phyloP scores from a whole-genome alignment of 2,329 filamentous ascomycete genomes.

The Aspergillus melleus region DNA sequence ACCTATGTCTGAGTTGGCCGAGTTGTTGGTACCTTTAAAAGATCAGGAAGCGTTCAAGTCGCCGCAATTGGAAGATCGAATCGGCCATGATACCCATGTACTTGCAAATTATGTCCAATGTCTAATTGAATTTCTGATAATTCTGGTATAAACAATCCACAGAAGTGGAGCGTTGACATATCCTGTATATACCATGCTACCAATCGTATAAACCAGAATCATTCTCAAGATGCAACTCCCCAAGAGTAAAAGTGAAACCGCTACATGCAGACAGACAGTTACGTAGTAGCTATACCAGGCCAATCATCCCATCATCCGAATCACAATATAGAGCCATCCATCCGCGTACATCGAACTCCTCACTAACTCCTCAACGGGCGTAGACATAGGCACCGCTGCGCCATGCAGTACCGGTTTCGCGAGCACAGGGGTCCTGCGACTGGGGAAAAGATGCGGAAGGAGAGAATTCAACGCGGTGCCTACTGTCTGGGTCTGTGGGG shows the following conservation, averaged over 20 bases:
- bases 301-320: slow-evolving; percentile 64
- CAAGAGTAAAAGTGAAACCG: not conserved
- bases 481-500: slow-evolving; percentile 63
- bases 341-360: slow-evolving; percentile 83
- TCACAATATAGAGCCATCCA: slow-evolving; percentile 83
- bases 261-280: not conserved
- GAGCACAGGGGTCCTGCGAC: slow-evolving; percentile 76
- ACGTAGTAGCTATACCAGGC: not conserved
- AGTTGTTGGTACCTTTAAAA: no score
- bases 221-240: no score
- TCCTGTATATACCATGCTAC: no score
- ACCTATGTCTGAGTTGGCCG: no score
- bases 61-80: no score
- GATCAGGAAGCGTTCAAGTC: no score
- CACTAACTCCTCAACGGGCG: slow-evolving; percentile 79
- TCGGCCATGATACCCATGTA: no score
- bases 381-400: slow-evolving; percentile 74
- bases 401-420: slow-evolving; percentile 86
- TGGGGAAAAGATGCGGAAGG: slow-evolving; percentile 82
- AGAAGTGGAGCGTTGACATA: no score
- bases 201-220: no score
- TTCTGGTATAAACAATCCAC: no score
- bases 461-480: slow-evolving; percentile 74
- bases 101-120: no score
- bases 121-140: no score